Evolutionary conservation across 257 asterid species (phyloP).

Genomic region (Phtheirospermum japonicum): DNA sequence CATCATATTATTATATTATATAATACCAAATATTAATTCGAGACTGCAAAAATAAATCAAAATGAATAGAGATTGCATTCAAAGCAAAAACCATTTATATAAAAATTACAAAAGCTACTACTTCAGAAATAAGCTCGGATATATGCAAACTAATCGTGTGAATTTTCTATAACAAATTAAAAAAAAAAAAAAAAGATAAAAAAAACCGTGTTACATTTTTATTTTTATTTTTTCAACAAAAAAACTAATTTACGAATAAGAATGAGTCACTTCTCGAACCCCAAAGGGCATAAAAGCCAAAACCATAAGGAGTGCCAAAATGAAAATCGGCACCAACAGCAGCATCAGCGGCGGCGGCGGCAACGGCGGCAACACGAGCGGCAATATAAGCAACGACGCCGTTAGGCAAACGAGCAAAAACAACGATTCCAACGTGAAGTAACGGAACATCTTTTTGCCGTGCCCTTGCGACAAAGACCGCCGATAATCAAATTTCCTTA

Average conservation of each 20-base stretch:
- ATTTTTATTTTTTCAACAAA: no score
- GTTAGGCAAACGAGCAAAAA: conserved; percentile 54
- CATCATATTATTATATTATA: background rate
- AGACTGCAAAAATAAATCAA: no score
- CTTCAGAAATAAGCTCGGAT: background rate
- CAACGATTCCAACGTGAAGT: conserved; percentile 53
- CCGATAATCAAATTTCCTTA: conserved; percentile 22
- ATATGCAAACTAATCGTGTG: conserved; percentile 7
- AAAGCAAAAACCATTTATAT: background rate
- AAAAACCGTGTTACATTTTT: no score
- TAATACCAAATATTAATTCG: no score
- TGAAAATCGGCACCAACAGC: conserved; percentile 61
- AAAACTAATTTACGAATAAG: background rate
- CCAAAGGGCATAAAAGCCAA: conserved; percentile 71
- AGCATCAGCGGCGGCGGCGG: conserved; percentile 84
- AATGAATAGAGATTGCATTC: background rate
- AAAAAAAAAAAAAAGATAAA: no score
- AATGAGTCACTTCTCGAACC: conserved; percentile 17
- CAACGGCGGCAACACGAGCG: conserved; percentile 75
- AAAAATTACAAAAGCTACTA: background rate
- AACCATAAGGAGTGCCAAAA: conserved; percentile 50
- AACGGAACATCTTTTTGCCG: conserved; percentile 35
- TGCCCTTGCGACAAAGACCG: conserved; percentile 29
- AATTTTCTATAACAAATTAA: background rate
- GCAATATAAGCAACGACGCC: conserved; percentile 62